A percentile compares a stretch with the other conserved stretches of the same genome.
These are phyloP conservation scores for Pseudocercospora eumusae DNA, from an alignment of 2,329 filamentous ascomycete genomes.

Conservation along the genomic window DNA sequence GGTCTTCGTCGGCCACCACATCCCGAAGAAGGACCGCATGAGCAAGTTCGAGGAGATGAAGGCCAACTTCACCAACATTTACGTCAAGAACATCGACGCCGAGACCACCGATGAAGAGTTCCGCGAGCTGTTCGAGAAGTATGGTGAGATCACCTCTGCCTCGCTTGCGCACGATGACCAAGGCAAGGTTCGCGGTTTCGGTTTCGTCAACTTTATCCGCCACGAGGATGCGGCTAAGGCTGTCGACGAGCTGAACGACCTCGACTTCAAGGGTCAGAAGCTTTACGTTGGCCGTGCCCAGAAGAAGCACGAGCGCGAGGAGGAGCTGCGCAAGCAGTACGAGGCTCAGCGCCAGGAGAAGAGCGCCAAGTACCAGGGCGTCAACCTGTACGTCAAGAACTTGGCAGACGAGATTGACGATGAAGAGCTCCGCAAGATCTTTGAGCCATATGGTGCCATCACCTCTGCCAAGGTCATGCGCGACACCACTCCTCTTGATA, in stretches of 20 bases:
- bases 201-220: slow-evolving; percentile 90
- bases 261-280: slow-evolving; percentile 90
- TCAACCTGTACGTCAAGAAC: slow-evolving; percentile 99
- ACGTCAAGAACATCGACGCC: slow-evolving; percentile 93
- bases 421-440: slow-evolving; percentile 94
- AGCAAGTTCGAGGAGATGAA: slow-evolving; percentile 99
- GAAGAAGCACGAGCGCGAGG: slow-evolving; percentile 99
- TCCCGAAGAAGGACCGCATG: slow-evolving; percentile 99
- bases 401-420: slow-evolving; percentile 95
- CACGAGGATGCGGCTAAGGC: slow-evolving; percentile 84
- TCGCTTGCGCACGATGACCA: slow-evolving; percentile 94
- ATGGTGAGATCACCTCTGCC: slow-evolving; percentile 91
- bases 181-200: slow-evolving; percentile 92
- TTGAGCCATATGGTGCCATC: slow-evolving; percentile 87
- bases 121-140: slow-evolving; percentile 87
- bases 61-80: slow-evolving; percentile 99
- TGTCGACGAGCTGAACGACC: slow-evolving; percentile 88
- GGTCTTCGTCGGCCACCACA: slow-evolving; percentile 98
- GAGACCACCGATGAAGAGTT: slow-evolving; percentile 93
- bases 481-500: slow-evolving; percentile 63
- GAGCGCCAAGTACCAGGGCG: slow-evolving; percentile 98
- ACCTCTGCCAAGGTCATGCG: slow-evolving; percentile 99
- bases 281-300: slow-evolving; percentile 97
- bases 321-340: slow-evolving; percentile 98
- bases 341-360: slow-evolving; percentile 97